Base-by-base conservation (phyloP, 2,329 filamentous ascomycete genomes). In the Ophiocordyceps camponoti-rufipedis region DNA sequence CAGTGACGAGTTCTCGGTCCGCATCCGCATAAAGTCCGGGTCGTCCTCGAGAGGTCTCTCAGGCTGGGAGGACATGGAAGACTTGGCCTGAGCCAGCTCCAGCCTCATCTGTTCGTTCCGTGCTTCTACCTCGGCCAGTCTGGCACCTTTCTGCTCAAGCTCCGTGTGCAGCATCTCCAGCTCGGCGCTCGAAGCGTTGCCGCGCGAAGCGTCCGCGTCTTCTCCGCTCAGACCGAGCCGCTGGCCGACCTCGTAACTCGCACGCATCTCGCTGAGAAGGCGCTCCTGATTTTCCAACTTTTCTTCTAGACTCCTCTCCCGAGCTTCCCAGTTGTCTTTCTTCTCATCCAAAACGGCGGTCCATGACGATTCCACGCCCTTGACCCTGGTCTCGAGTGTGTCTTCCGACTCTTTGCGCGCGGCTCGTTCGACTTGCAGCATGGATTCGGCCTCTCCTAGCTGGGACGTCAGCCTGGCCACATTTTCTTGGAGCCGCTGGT, bases 231-330 rank as follows among this genome's bases (percentile, higher is more conserved):
- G 81, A 44, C 81, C 88, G 44, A 98, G 69, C 44, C 91, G 76
- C 60, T 96, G 88, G 42, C 85, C 91, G 46, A 98, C 91, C 62
- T 98, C 91, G 58, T 95, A 95, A 65, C 80, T 95, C 28, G 91
- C 91, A 64, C 95, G 96, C 58, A 96, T 78, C 61, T 98, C 93
- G 57, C 84, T 94, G 53, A 98, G 65, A 38, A 98, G 65, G 7
- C 87, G 79, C 43, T 98, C 91, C 58, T 98, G 89, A 54, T 82
- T 93, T 61, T 95, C 89, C 3, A 94, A 71, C 64, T 95, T 96
- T 54, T 96, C 89, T 56, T 94, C 87, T 48, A 95, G 64, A 28
- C 76, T 79, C 65, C 84, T 85, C 66, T 98, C 91, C 59, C 94
- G 95, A 9, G 89, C 80, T 45, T 83, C 80, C 91, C 91, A 98